Evolutionary conservation across 2,329 filamentous ascomycete species (phyloP), one percentile per base, ranked within the genome.

Genomic region (Scedosporium dehoogii): DNA sequence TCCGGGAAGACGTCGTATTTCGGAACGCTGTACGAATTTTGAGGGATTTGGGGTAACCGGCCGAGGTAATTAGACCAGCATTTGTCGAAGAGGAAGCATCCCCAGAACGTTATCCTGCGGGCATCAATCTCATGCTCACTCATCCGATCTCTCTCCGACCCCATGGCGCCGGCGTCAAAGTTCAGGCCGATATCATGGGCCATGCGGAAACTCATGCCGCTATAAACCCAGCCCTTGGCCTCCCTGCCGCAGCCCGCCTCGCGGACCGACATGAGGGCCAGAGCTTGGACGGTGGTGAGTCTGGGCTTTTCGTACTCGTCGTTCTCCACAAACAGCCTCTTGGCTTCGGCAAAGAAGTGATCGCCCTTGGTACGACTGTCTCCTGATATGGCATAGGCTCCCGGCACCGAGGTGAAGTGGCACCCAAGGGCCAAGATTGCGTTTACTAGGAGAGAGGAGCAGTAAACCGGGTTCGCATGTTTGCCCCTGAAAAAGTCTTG

Each of bases 11-110:
- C 91, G 64, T 97, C 92, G 66, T 91, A 90, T 72, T 93, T 96
- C 27, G 91, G 88, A 1, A 92, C 90, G 41, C 88, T 96, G 68
- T 91, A 89, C 6, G 90, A 89, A 33, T 86, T 85, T 51, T 85
- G 87, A 0, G 91, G 88, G 10, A 97, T 78, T 73, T 97, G 93
- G 10, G 94, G 93, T 65, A 97, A 80, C 53, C 94, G 88, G 58
- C 94, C 93, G 27, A 97, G 83, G 69, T 97, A 97, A 72, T 97
- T 97, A 59, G 92, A 96, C 92, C 93, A 97, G 73, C 91, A 96
- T 81, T 97, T 97, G 78, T 99, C 94, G 72, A 97, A 96, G n/a
- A 96, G 76, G 73, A 94, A 97, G 72, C 92, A 97, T 6, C 94
- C 94, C 94, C 94, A 97, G 70, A 97, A 97, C 0, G 94, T 97